phyloP scores from a whole-genome alignment of 805 yeast species.

The Saccharomyces mikatae region DNA sequence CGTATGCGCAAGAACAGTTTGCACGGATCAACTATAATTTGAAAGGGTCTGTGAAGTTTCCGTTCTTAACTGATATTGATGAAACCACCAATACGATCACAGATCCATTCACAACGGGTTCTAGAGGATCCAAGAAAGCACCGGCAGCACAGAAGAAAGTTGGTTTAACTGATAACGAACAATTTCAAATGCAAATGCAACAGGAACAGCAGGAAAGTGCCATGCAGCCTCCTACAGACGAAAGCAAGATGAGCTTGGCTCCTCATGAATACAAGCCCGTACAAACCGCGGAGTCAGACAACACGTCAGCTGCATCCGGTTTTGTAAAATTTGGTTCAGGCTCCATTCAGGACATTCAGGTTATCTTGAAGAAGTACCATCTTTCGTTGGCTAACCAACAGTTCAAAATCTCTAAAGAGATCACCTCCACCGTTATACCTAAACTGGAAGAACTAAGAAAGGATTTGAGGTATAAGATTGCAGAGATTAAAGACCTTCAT shows the following conservation, averaged over 20 bases:
- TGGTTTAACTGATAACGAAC: not conserved
- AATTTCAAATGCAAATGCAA: constrained; percentile 1
- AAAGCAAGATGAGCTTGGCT: constrained; percentile 4
- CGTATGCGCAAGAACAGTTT: constrained; percentile 74
- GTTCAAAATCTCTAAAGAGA: constrained; percentile 44
- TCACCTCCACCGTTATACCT: constrained; percentile 47
- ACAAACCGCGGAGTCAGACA: constrained; percentile 9
- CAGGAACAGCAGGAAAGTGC: constrained; percentile 2
- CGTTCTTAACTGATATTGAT: constrained; percentile 31
- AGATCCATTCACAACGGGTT: constrained; percentile 42
- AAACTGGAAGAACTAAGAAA: constrained; percentile 51
- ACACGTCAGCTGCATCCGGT: constrained; percentile 31
- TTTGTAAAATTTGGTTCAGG: constrained; percentile 70
- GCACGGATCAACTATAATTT: constrained; percentile 58
- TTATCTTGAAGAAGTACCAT: constrained; percentile 57
- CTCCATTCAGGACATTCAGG: constrained; percentile 72
- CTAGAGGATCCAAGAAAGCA: constrained; percentile 29
- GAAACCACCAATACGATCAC: constrained; percentile 33
- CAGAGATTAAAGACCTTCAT: constrained; percentile 67
- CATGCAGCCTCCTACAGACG: not conserved
- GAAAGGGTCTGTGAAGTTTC: constrained; percentile 53
- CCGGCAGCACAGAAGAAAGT: constrained; percentile 20
- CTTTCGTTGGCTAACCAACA: constrained; percentile 49
- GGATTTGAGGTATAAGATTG: constrained; percentile 68
- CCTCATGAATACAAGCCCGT: constrained; percentile 10